Percentiles rank a stretch among this genome's conserved stretches.
phyloP scores from a whole-genome alignment of 2,329 filamentous ascomycete genomes.

The Penicillium sumatraense region DNA sequence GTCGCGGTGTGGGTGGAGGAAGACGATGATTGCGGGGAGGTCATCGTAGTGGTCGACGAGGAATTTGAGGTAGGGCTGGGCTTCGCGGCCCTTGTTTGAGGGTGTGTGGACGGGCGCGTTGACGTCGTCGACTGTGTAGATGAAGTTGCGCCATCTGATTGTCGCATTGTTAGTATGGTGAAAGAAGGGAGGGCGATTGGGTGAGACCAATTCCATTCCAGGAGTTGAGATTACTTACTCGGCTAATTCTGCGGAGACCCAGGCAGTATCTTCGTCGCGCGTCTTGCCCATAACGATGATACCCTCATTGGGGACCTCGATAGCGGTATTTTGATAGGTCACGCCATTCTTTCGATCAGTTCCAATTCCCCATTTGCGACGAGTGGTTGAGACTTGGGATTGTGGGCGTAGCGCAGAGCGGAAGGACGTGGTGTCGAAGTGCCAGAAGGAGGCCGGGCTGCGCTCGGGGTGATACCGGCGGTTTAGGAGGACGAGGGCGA shows the following conservation, averaged over 20 bases:
- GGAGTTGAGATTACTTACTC: slow-evolving; percentile 39
- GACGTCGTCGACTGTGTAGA: slow-evolving; percentile 49
- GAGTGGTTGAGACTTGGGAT: slow-evolving; percentile 4
- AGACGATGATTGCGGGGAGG: slow-evolving; percentile 58
- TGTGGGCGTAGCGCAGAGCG: slow-evolving; percentile 14
- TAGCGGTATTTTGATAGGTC: slow-evolving; percentile 32
- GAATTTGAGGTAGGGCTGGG: slow-evolving; percentile 52
- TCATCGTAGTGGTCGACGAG: slow-evolving; percentile 52
- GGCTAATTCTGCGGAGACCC: slow-evolving; percentile 49
- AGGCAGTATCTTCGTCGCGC: slow-evolving; percentile 50
- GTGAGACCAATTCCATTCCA: no score
- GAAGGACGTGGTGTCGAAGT: slow-evolving; percentile 29
- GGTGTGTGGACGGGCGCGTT: slow-evolving; percentile 36
- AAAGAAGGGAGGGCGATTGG: not conserved
- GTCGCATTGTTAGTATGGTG: not conserved
- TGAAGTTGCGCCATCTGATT: slow-evolving; percentile 49
- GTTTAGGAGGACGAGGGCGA: slow-evolving; percentile 34
- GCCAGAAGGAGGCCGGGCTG: slow-evolving; percentile 32
- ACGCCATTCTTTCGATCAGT: slow-evolving; percentile 18
- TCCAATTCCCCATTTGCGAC: slow-evolving; percentile 27
- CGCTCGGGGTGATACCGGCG: slow-evolving; percentile 27
- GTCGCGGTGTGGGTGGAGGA: slow-evolving; percentile 61
- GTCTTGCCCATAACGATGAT: slow-evolving; percentile 51
- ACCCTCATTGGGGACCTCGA: slow-evolving; percentile 42
- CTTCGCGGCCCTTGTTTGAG: slow-evolving; percentile 51